phyloP scores from a whole-genome alignment of 73 alveolate genomes.

The Effrenium voratum region DNA sequence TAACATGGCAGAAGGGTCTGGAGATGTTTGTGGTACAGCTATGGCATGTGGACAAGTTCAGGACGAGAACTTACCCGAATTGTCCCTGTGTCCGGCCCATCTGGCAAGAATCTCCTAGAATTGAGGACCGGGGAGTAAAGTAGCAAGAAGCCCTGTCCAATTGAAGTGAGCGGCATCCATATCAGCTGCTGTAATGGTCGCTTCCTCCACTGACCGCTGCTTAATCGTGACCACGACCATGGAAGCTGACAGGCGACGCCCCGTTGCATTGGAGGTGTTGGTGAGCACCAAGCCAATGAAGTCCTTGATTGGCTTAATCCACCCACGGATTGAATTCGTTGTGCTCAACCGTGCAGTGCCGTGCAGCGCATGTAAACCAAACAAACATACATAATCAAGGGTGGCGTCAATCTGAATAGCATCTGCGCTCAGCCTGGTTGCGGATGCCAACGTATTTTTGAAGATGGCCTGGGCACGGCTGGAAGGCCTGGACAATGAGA shows the following conservation, averaged over 20 bases:
- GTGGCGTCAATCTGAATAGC: slow-evolving; percentile 4
- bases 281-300: slow-evolving; percentile 18
- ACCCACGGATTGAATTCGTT: no score
- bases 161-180: background rate
- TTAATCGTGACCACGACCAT: slow-evolving; percentile 35
- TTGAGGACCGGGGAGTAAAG: no score
- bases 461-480: background rate
- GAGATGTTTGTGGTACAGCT: no score
- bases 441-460: background rate
- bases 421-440: background rate
- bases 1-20: no score
- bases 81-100: no score
- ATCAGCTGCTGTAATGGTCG: background rate
- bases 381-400: background rate
- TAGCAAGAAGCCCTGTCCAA: background rate
- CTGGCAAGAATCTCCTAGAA: no score
- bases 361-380: background rate
- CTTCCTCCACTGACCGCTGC: slow-evolving; percentile 65
- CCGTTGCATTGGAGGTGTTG: background rate
- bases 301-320: background rate
- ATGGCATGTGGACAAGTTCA: no score
- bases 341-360: background rate
- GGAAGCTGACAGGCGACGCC: slow-evolving; percentile 22
- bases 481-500: no score
- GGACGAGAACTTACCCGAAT: no score